Evolutionary conservation across 116 monocot genomes (phyloP), one percentile per base, ranked within the genome.

Genomic region (Zostera marina): DNA sequence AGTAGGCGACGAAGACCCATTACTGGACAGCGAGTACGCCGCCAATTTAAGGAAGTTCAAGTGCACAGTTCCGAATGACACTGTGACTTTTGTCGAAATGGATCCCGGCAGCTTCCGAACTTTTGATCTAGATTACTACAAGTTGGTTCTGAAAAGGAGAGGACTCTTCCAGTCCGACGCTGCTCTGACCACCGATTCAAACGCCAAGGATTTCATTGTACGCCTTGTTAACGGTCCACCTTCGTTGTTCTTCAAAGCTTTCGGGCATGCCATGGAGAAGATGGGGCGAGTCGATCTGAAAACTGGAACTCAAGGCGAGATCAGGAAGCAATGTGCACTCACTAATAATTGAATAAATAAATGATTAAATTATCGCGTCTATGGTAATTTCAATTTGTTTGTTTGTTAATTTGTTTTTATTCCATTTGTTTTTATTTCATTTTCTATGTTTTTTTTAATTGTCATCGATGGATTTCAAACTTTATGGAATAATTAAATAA

Each of bases 131-230:
- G 63, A 75, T 10, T 91, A 91, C 75, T 91, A 82, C 75, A 67
- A 60, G 58, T 64, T 68, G 38, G 25, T 91, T 8, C 64, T 82
- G 14, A 85, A 80, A 63, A 66, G 80, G 44, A 72, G 85, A 61
- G 91, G 91, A 0, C 74, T 91, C 22, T 82, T 91, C 71, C 60
- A 72, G 20, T 85, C 91, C 1, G 91, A 91, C 39, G 79, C 79
- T 3, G 70, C 91, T 42, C 71, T 91, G 1, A 72, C 73, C 9
- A 82, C 75, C 0, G 72, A 75, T 22, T 24, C 68, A 0, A 51
- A 58, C 1, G 63, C 77, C 14, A 66, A 71, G 60, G 52, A 74
- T 7, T 55, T 57, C 56, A 68, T 91, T 9, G 7, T 47, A 0
- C 9, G 15, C 8, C 72, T 91, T 13, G 67, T 79, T 9, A 9